Base-by-base conservation (phyloP, 192 early-diverging fungal genomes). In the Coemansia sp. region DNA sequence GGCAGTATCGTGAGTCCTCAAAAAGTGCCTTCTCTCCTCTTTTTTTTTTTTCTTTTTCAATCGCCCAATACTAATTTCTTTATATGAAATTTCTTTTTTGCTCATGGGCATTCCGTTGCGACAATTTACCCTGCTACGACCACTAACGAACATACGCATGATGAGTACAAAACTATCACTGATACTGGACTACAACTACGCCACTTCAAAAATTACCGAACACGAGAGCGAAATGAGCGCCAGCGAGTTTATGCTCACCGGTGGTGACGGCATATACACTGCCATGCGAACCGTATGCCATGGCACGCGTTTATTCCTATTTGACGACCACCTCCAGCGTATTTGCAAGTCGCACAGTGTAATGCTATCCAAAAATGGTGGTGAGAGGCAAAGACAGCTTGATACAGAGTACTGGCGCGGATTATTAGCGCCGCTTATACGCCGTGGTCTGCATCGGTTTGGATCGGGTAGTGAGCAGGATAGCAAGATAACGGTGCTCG, bases 401-500 rank as follows among this genome's bases (percentile, higher is more conserved):
- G 70, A 71, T 40, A 31, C 65, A 16, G 65, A 66, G 42, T 61
- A 76, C 49, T 84, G 81, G 81, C 73, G 73, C 12, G 41, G 24
- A n/a, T 36, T 79, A 44, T 60, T 84, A 5, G 20, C 43, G 1
- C 81, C 81, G 13, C 16, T 84, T 60, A 65, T 84, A 10, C 67
- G 71, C 15, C 73, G 55, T 13, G 81, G 76, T 15, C 68, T 78
- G 38, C 42, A 31, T 24, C 60, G 42, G 24, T 75, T 62, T 54
- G 20, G 40, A 12, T 20, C 38, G 6, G 20, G 55, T 7, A 67
- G 65, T 27, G 67, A 67, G 15, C n/a, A 49, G 8, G 72, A 74
- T 33, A 67, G 60, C 62, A 84, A 84, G 47, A 78, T 84, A 27
- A 84, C 81, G 3, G 68, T 84, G 34, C 64, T 84, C n/a, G 77